Base-by-base conservation (phyloP, 1,139 yeast species). In the Suhomyces maxii region DNA sequence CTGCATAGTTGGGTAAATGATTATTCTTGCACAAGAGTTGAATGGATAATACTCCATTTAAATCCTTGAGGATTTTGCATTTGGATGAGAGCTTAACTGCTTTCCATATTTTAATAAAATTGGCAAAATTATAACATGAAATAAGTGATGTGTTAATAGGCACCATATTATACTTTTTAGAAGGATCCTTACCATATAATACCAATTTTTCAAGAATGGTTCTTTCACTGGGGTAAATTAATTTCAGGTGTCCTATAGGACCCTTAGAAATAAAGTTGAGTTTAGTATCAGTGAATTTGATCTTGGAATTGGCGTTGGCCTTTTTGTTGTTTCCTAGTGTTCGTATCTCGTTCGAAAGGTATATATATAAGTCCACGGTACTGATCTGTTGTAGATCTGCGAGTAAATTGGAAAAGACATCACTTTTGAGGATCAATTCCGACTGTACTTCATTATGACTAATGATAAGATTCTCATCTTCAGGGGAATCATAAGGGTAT, bases 361-460 rank as follows among this genome's bases (percentile, higher is more conserved):
- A 78, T 8, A 88, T 60, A 44, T 78, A 81, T 40, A 89, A 68
- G 25, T 81, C 83, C 32, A 76, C 75, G 2, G 95, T 83, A 41
- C 75, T 77, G 26, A 86, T 73, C 48, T 84, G 87, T 46, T 77
- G 80, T 53, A 89, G 67, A 57, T 89, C 96, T 49, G 78, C 82
- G 31, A 89, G 60, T 0, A 87, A 76, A 50, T 83, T 84, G 46
- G 79, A 73, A 32, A 89, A 63, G 5, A 86, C 80, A 46, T 81
- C 83, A 23, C 93, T 84, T 47, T 81, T 80, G 18, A 89, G 64
- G 32, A 87, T 83, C 26, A 86, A 73, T 56, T 89, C 95, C 60
- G 83, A 73, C 37, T 76, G 70, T 4, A 87, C 61, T 25, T 73
- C 69, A 40, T 68, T 64, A 42, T 79, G 71, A 58, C 85, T 83